A percentile compares a stretch with the other conserved stretches of the same genome.
Conservation (phyloP, 495 filamentous ascomycete genomes). For the Wilcoxina mikolae region DNA sequence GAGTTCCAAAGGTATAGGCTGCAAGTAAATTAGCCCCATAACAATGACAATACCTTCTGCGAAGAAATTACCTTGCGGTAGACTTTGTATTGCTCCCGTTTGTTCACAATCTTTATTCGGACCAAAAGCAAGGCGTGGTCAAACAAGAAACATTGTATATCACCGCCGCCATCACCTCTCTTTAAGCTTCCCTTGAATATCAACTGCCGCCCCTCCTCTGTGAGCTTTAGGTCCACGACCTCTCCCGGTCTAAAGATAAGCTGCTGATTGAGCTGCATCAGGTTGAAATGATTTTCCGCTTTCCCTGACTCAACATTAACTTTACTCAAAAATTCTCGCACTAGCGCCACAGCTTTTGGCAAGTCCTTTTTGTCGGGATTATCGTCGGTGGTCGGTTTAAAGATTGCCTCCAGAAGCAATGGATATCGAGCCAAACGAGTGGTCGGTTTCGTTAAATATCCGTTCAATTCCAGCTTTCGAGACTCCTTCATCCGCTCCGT, state of each 20-base stretch:
- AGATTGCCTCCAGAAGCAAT: slow-evolving; percentile 75
- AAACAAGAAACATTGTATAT: slow-evolving; percentile 88
- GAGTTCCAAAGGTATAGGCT: slow-evolving; percentile 89
- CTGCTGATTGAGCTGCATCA: slow-evolving; percentile 76
- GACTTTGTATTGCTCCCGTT: slow-evolving; percentile 83
- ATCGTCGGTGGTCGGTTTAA: slow-evolving; percentile 73
- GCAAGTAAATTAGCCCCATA: slow-evolving; percentile 12
- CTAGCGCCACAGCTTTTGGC: slow-evolving; percentile 67
- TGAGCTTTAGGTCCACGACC: slow-evolving; percentile 85
- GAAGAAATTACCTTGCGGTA: slow-evolving; percentile 52
- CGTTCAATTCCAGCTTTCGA: slow-evolving; percentile 91
- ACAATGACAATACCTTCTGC: slow-evolving; percentile 6
- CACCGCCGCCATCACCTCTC: slow-evolving; percentile 56
- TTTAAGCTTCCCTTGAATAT: slow-evolving; percentile 85
- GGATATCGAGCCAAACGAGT: slow-evolving; percentile 93
- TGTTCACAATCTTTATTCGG: slow-evolving; percentile 75
- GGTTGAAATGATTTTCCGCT: slow-evolving; percentile 93
- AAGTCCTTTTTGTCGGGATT: slow-evolving; percentile 84
- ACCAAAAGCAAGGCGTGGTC: slow-evolving; percentile 90
- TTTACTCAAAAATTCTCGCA: slow-evolving; percentile 69
- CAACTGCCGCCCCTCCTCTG: slow-evolving; percentile 82
- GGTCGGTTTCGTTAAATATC: slow-evolving; percentile 95
- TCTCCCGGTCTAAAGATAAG: slow-evolving; percentile 76
- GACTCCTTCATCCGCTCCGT: slow-evolving; percentile 93
- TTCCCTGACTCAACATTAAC: slow-evolving; percentile 94